phyloP scores from a whole-genome alignment of 768 basidiomycete genomes.

The Leccinum aurantiacum region DNA sequence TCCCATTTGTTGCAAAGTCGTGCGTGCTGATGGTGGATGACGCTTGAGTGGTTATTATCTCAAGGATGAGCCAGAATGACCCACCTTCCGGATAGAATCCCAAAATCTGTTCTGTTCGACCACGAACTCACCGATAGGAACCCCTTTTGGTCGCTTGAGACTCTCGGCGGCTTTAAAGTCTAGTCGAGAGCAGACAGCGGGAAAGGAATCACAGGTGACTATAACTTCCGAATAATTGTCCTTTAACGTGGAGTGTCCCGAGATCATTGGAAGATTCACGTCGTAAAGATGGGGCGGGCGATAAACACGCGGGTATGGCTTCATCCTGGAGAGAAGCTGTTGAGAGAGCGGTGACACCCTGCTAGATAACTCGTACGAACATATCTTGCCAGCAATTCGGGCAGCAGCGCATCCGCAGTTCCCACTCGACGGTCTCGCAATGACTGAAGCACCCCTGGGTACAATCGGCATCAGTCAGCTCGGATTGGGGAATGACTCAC shows the following conservation, averaged over 20 bases:
- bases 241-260: too few species aligned
- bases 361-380: neutral
- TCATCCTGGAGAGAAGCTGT: constrained; percentile 6
- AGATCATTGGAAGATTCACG: neutral
- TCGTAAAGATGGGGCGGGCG: neutral
- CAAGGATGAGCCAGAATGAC: neutral
- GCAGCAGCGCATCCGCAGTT: constrained; percentile 15
- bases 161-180: neutral
- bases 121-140: neutral
- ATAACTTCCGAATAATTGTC: too few species aligned
- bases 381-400: constrained; percentile 5
- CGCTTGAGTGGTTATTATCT: neutral
- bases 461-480: neutral
- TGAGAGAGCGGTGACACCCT: neutral
- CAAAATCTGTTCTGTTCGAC: neutral
- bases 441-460: constrained; percentile 9
- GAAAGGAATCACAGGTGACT: neutral
- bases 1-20: neutral
- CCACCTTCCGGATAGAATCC: neutral
- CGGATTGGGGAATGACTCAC: constrained; percentile 17
- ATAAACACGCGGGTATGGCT: too few species aligned
- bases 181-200: neutral
- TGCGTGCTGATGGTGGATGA: constrained; percentile 8
- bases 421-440: constrained; percentile 11
- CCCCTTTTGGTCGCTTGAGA: neutral